These are phyloP conservation scores for Ilyonectria mors-panacis DNA, from an alignment of 2,329 filamentous ascomycete genomes.

Conservation along the genomic window DNA sequence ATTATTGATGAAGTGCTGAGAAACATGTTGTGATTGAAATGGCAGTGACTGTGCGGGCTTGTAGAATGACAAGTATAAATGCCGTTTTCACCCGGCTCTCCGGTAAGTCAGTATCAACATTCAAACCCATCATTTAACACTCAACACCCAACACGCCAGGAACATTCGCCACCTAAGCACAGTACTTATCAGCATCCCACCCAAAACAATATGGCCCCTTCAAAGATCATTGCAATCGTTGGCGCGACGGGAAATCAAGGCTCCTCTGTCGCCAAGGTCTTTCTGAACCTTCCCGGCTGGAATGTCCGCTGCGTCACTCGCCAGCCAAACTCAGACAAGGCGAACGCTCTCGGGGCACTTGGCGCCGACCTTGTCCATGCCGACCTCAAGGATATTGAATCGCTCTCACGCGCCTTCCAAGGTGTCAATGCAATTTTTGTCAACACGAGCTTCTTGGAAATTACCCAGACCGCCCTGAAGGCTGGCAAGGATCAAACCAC, in stretches of 20 bases:
- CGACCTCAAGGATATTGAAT: slow-evolving; percentile 57
- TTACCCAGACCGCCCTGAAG: slow-evolving; percentile 57
- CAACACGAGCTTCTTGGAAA: slow-evolving; percentile 68
- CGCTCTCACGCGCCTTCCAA: slow-evolving; percentile 57
- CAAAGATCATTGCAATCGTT: slow-evolving; percentile 58
- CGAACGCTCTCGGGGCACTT: slow-evolving; percentile 54
- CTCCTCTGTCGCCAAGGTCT: slow-evolving; percentile 61
- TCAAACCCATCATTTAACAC: background rate
- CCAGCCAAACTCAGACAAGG: slow-evolving; percentile 55
- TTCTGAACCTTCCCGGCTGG: slow-evolving; percentile 56
- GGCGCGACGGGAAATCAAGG: slow-evolving; percentile 65
- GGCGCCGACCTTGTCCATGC: slow-evolving; percentile 62
- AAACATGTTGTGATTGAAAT: background rate
- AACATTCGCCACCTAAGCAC: background rate
- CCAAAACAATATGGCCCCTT: slow-evolving; percentile 30
- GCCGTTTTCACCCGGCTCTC: background rate
- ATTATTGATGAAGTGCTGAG: background rate
- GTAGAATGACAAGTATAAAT: background rate
- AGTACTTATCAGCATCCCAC: background rate
- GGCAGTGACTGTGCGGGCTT: too few species aligned
- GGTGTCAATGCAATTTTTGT: slow-evolving; percentile 64
- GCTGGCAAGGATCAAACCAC: slow-evolving; percentile 52
- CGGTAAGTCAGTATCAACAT: background rate
- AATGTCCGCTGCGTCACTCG: slow-evolving; percentile 63
- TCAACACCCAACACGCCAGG: background rate